phyloP scores from a whole-genome alignment of 2,329 filamentous ascomycete species.

The Alternaria consortialis region DNA sequence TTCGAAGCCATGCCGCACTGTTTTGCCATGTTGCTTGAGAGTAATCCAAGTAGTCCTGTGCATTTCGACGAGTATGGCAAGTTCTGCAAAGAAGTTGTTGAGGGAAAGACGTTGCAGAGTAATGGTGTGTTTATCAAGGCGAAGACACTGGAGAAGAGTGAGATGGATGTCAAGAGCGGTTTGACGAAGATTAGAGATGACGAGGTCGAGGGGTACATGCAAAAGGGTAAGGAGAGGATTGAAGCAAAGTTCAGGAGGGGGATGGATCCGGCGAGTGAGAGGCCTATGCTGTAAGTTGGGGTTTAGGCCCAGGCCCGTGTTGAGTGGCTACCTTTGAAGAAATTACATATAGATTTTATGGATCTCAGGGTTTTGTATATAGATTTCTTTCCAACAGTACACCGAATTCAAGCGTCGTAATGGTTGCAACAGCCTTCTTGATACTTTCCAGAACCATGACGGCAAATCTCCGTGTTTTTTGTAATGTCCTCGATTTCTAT shows the following conservation, averaged over 20 bases:
- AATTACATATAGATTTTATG: not conserved
- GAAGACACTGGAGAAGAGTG: slow-evolving; percentile 40
- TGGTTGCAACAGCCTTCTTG: not conserved
- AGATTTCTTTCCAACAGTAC: not conserved
- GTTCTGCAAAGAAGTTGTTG: slow-evolving; percentile 45
- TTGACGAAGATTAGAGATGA: slow-evolving; percentile 45
- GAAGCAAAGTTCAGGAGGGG: slow-evolving; percentile 31
- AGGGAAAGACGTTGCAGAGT: slow-evolving; percentile 28
- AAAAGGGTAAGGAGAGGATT: slow-evolving; percentile 33
- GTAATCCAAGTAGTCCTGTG: slow-evolving; percentile 34
- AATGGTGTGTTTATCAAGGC: slow-evolving; percentile 39
- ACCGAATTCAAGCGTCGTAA: not conserved
- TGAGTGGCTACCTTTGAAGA: too few species aligned
- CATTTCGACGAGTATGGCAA: slow-evolving; percentile 51
- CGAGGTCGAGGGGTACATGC: slow-evolving; percentile 43
- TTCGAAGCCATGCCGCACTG: slow-evolving; percentile 85
- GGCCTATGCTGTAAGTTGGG: slow-evolving; percentile 31
- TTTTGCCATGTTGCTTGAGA: slow-evolving; percentile 61
- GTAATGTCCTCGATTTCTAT: not conserved
- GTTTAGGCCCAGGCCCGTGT: not conserved
- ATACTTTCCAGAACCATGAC: not conserved
- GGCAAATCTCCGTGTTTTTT: not conserved
- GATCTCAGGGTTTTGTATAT: not conserved
- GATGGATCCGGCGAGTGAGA: slow-evolving; percentile 26
- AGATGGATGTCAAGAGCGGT: slow-evolving; percentile 34